phyloP scores from a whole-genome alignment of 805 yeast genomes.

The Wickerhamomyces hampshirensis region DNA sequence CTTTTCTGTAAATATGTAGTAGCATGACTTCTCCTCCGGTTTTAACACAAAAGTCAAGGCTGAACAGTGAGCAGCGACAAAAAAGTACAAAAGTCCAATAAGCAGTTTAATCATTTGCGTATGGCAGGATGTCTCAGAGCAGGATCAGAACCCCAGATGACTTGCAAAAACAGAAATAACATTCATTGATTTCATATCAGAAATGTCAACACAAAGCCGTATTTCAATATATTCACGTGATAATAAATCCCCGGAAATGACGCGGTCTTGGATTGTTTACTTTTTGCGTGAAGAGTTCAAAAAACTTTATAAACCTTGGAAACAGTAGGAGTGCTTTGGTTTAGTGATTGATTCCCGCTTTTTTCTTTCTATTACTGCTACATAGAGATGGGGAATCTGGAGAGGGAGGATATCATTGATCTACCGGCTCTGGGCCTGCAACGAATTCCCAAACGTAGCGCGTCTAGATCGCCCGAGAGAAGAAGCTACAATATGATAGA shows the following conservation, averaged over 20 bases:
- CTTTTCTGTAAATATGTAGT: conserved; percentile 59
- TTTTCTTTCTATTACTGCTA: too few species aligned
- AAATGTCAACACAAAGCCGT: not conserved
- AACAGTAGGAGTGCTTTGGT: too few species aligned
- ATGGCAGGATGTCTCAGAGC: too few species aligned
- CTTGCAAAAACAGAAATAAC: too few species aligned
- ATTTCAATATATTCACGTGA: not conserved
- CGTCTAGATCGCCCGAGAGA: not conserved
- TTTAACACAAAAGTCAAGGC: conserved; percentile 71
- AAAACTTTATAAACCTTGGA: not conserved
- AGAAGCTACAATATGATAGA: not conserved
- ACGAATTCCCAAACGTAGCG: not conserved
- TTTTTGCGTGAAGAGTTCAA: not conserved
- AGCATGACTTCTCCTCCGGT: conserved; percentile 74
- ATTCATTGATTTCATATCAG: not conserved
- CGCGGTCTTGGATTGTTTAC: not conserved
- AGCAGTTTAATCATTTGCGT: too few species aligned
- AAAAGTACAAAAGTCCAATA: too few species aligned
- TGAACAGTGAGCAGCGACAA: conserved; percentile 29
- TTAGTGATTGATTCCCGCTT: too few species aligned
- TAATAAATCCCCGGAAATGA: not conserved
- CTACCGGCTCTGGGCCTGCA: not conserved
- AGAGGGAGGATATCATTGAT: not conserved
- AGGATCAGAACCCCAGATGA: too few species aligned
- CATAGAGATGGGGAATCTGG: too few species aligned